Conservation (phyloP, 192 early-diverging fungal genomes). For the Backusella psychrophila region DNA sequence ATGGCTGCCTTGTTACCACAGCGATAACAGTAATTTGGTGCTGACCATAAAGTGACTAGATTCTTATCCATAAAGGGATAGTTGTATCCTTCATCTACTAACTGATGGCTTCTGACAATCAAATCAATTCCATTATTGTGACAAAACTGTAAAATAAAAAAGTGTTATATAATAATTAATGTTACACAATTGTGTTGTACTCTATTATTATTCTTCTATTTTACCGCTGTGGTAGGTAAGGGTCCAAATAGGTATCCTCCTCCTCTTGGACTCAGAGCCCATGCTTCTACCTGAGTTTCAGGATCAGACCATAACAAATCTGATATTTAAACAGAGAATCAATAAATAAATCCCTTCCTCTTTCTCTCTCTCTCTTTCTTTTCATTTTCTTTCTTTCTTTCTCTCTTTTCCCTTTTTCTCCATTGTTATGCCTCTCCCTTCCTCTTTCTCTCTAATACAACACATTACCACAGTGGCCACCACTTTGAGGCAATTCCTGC, state of each 20-base stretch:
- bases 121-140: conserved; percentile 37
- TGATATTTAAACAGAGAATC: not conserved
- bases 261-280: conserved; percentile 39
- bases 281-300: conserved; percentile 35
- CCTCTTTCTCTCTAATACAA: not conserved
- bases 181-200: not conserved
- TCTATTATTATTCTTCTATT: not conserved
- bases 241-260: conserved; percentile 36
- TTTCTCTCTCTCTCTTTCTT: not conserved
- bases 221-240: conserved; percentile 33
- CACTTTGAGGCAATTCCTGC: conserved; percentile 90
- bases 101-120: conserved; percentile 37
- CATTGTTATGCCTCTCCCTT: not conserved
- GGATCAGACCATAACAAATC: conserved; percentile 42
- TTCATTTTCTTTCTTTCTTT: not conserved
- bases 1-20: conserved; percentile 84
- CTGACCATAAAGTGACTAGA: conserved; percentile 83
- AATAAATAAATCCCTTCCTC: not conserved
- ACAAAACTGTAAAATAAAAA: conserved; percentile 25
- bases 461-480: conserved; percentile 68
- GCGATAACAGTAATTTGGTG: conserved; percentile 83
- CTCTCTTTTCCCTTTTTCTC: not conserved
- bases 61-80: conserved; percentile 58
- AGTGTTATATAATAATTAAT: not conserved
- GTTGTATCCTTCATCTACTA: conserved; percentile 38